Evolutionary conservation across 345 rosid species (phyloP).

Genomic region (Carallia brachiata): DNA sequence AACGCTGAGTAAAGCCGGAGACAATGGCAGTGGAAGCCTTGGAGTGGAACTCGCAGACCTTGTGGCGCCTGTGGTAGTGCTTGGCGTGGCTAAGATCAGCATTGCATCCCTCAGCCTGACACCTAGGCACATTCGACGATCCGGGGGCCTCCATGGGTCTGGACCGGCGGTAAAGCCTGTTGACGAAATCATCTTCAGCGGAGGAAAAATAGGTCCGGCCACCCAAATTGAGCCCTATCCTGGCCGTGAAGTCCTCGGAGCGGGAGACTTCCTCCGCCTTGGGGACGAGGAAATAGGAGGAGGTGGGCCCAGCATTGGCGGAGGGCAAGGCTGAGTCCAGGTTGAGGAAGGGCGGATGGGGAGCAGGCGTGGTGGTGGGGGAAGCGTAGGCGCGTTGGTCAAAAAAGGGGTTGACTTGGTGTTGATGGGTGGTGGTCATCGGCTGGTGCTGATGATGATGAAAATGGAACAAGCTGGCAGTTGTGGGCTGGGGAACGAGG

Average conservation of each 20-base stretch:
- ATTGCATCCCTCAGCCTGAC: slow-evolving; percentile 97
- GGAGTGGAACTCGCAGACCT: slow-evolving; percentile 97
- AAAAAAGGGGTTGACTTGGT: slow-evolving; percentile 35
- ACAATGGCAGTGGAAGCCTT: slow-evolving; percentile 86
- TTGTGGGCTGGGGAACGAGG: slow-evolving; percentile 24
- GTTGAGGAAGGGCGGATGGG: slow-evolving; percentile 42
- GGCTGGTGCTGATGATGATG: slow-evolving; percentile 23
- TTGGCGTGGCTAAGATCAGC: slow-evolving; percentile 89
- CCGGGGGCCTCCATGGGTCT: slow-evolving; percentile 57
- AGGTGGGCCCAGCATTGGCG: slow-evolving; percentile 17
- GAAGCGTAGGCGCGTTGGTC: slow-evolving; percentile 52
- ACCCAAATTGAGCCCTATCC: slow-evolving; percentile 88
- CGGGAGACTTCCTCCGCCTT: slow-evolving; percentile 67
- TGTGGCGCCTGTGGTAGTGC: slow-evolving; percentile 96
- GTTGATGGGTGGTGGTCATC: slow-evolving; percentile 23
- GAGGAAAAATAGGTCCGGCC: slow-evolving; percentile 92
- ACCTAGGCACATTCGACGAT: slow-evolving; percentile 56
- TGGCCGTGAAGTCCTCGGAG: slow-evolving; percentile 46
- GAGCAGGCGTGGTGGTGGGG: slow-evolving; percentile 32
- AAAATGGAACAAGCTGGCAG: slow-evolving; percentile 5
- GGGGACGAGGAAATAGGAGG: slow-evolving; percentile 52
- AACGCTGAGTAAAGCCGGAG: slow-evolving; percentile 90
- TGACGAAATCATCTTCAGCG: slow-evolving; percentile 85
- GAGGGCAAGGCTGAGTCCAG: slow-evolving; percentile 33
- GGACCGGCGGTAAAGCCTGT: slow-evolving; percentile 78